A percentile compares a stretch with the other conserved stretches of the same genome.
Conservation (phyloP, 306 rosid species). For the Hylodesmum podocarpum region DNA sequence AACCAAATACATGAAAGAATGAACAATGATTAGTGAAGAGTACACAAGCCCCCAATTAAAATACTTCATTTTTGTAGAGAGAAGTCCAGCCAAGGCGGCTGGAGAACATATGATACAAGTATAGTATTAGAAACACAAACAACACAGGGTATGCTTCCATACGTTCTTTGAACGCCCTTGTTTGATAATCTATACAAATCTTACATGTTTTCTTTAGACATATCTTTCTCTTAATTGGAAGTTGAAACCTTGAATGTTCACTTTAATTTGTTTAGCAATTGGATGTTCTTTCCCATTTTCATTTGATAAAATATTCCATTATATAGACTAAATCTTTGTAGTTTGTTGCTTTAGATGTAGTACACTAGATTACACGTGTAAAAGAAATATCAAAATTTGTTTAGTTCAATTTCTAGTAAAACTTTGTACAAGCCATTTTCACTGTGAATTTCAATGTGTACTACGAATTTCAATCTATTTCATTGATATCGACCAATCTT, state of each 20-base stretch:
- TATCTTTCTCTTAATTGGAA: background rate
- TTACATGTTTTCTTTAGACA: background rate
- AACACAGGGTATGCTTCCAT: background rate
- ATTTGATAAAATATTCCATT: background rate
- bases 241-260: background rate
- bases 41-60: no score
- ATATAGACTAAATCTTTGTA: background rate
- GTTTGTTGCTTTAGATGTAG: conserved; percentile 5
- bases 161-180: conserved; percentile 53
- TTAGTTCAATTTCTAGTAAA: background rate
- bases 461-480: background rate
- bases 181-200: conserved; percentile 35
- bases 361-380: background rate
- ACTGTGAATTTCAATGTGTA: background rate
- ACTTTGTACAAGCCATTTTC: conserved; percentile 11
- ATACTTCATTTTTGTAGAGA: conserved; percentile 16
- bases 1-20: background rate
- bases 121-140: background rate
- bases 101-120: conserved; percentile 53
- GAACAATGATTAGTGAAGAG: background rate
- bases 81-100: conserved; percentile 60
- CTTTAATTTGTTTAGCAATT: background rate
- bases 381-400: background rate
- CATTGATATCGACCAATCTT: background rate
- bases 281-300: background rate